These are phyloP conservation scores for Periconia macrospinosa DNA, from an alignment of 2,329 filamentous ascomycete genomes.

Conservation along the genomic window DNA sequence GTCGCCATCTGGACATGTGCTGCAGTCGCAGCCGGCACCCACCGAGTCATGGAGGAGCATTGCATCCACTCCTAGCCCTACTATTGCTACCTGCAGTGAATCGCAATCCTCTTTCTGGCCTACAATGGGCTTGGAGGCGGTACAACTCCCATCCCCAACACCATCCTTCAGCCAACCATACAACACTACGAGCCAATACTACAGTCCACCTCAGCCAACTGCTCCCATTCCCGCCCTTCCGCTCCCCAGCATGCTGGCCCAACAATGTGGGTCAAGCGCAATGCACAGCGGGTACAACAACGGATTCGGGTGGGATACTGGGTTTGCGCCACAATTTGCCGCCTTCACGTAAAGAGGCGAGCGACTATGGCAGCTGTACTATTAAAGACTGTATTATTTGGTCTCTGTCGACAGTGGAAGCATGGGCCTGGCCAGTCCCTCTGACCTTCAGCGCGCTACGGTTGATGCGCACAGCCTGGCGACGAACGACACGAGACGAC, in stretches of 20 bases:
- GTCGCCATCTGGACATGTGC: conserved; percentile 64
- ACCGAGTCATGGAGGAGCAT: conserved; percentile 90
- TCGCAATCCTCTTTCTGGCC: conserved; percentile 76
- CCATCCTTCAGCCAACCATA: conserved; percentile 79
- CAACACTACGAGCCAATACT: conserved; percentile 72
- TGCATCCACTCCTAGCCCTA: conserved; percentile 81
- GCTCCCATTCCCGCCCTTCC: conserved; percentile 76
- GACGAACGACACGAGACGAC: conserved; percentile 47
- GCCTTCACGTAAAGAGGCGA: conserved; percentile 72
- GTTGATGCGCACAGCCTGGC: conserved; percentile 45
- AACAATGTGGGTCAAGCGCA: conserved; percentile 74
- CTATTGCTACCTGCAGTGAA: conserved; percentile 69
- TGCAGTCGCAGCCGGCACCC: conserved; percentile 66
- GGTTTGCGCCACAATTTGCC: conserved; percentile 71
- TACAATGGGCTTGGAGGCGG: conserved; percentile 72
- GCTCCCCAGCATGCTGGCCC: conserved; percentile 83
- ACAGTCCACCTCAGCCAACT: conserved; percentile 74
- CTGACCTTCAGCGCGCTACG: conserved; percentile 24
- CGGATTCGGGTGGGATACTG: conserved; percentile 83
- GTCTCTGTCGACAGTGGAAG: conserved; percentile 36
- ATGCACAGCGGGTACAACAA: conserved; percentile 64
- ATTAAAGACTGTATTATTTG: conserved; percentile 24
- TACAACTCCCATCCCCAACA: conserved; percentile 73
- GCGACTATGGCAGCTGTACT: conserved; percentile 2
- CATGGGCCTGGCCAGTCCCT: conserved; percentile 49